Evolutionary conservation across 768 basidiomycete genomes (phyloP).

Genomic region (Tricholoma bakamatsutake): DNA sequence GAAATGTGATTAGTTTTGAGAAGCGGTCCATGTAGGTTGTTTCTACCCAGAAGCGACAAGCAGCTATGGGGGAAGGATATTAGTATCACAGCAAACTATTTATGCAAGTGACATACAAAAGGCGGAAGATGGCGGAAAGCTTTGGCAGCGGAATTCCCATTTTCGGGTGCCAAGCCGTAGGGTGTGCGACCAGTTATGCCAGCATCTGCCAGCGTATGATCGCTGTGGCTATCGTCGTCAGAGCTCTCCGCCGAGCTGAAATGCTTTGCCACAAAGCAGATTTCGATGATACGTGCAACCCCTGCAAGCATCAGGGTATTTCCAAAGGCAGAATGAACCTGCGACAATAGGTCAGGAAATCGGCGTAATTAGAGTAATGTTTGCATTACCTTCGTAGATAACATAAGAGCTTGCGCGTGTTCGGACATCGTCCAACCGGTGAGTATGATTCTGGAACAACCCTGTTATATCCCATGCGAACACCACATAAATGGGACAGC

Average conservation of each 20-base stretch:
- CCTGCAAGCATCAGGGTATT: conserved; percentile 82
- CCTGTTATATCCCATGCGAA: neutral
- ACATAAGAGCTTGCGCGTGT: conserved; percentile 77
- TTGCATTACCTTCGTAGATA: conserved; percentile 66
- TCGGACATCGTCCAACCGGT: conserved; percentile 95
- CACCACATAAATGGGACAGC: neutral
- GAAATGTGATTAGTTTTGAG: neutral
- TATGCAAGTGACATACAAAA: conserved; percentile 56
- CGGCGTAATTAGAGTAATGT: neutral
- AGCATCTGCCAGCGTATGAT: conserved; percentile 55
- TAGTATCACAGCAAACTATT: neutral
- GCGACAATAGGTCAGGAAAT: neutral
- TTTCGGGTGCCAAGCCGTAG: conserved; percentile 13
- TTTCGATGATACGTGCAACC: conserved; percentile 70
- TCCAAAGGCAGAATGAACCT: conserved; percentile 87
- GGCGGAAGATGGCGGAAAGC: conserved; percentile 87
- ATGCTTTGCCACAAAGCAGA: conserved; percentile 62
- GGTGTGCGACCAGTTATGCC: conserved; percentile 5
- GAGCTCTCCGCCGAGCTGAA: conserved; percentile 18
- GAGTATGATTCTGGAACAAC: conserved; percentile 58
- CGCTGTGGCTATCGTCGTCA: conserved; percentile 54
- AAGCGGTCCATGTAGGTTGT: neutral
- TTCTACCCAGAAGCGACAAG: conserved; percentile 68
- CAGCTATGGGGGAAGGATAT: conserved; percentile 35
- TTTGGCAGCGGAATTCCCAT: conserved; percentile 33